Base-by-base conservation (phyloP, 306 rosid species). In the Glycine soja region DNA sequence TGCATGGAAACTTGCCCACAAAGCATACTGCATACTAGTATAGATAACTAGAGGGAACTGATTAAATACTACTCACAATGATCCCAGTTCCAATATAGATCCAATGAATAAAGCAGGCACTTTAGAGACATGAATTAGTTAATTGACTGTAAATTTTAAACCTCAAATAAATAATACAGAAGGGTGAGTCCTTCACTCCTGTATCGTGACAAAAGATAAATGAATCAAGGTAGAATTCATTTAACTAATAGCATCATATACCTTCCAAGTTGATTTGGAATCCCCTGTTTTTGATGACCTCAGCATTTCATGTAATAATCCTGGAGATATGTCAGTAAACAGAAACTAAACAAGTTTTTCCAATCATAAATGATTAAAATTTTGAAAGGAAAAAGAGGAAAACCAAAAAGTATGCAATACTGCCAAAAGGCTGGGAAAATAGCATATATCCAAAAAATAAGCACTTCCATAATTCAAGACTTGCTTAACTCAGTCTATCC, bases 181-280 rank as follows among this genome's bases (percentile, higher is more conserved):
- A 85, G 16, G 62, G 36, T 3, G 64, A 10, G 34, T 61, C 36
- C 47, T 64, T 64, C 47, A 62, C 40, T 62, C 48, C 70, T 6
- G 15, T 48, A 82, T 69, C 59, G 54, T 54, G 36, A 30, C 34
- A 18, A 57, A 62, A 73, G 74, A 68, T 71, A 88, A 54, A 69
- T 30, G 52, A 46, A 62, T 11, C 0, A 6, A 64, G 13, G 68
- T 50, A 50, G 50, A 45, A 56, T 73, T 68, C 24, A 52, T 59
- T 43, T 59, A 83, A 79, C 43, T 10, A 75, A 40, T 59, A 53
- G 68, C 69, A 83, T 51, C 71, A 40, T 24, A 68, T 89, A 95
- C 99, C 99, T 95, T 95, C 98, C 98, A 95, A 52, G 97, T 91
- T 62, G 95, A 86, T 84, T 88, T 91, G 78, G 97, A 95, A 88